Conservation (phyloP, 495 filamentous ascomycete species). For the Penicillium egyptiacum region DNA sequence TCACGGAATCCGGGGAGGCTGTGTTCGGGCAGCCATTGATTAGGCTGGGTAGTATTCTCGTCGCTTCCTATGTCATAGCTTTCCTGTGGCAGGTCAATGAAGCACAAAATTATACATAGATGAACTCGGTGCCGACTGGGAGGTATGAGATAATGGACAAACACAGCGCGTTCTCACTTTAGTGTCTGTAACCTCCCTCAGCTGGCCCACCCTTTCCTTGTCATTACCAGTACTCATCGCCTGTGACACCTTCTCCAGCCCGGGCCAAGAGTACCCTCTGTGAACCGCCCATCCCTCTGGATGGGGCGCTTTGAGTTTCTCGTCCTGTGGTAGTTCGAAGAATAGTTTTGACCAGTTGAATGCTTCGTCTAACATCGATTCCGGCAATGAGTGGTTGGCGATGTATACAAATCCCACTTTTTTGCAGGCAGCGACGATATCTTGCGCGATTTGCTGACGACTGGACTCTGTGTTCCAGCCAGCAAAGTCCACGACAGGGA, state of each 20-base stretch:
- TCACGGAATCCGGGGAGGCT: constrained; percentile 58
- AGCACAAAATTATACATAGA: not conserved
- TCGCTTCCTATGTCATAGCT: constrained; percentile 67
- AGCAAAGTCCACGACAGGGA: constrained; percentile 58
- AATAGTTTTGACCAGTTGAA: constrained; percentile 54
- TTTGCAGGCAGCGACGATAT: constrained; percentile 54
- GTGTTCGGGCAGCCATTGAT: constrained; percentile 63
- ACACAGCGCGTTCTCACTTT: constrained; percentile 30
- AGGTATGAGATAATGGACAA: not conserved
- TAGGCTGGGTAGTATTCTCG: constrained; percentile 54
- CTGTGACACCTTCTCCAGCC: constrained; percentile 65
- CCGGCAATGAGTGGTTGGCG: constrained; percentile 53
- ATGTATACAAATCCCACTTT: constrained; percentile 62
- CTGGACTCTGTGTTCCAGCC: constrained; percentile 36
- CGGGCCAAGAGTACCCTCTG: constrained; percentile 65
- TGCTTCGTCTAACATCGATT: constrained; percentile 48
- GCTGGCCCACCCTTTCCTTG: constrained; percentile 28
- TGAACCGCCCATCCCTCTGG: constrained; percentile 57
- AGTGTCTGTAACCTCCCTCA: constrained; percentile 39
- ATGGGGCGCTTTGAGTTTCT: constrained; percentile 59
- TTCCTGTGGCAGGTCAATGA: constrained; percentile 44
- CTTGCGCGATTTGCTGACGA: constrained; percentile 44
- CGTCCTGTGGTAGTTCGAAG: constrained; percentile 45
- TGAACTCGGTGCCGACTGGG: not conserved
- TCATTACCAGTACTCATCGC: constrained; percentile 49